A percentile compares a stretch with the other conserved stretches of the same genome.
Conservation (phyloP, 2,329 filamentous ascomycete genomes). For the Phaeophleospora eucalypticola region DNA sequence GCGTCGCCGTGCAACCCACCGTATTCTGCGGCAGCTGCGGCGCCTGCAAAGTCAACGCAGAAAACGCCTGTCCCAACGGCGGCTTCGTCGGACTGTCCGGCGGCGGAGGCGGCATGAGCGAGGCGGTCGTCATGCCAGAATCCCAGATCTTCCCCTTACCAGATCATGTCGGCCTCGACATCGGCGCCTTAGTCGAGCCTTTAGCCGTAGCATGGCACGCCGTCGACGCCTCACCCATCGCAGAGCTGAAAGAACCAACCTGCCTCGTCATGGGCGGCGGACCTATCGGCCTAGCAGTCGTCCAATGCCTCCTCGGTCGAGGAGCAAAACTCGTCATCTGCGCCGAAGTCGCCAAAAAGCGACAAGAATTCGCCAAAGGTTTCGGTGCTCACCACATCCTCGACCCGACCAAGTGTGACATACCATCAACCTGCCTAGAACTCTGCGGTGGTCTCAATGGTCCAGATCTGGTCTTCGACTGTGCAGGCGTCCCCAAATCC, state of each 20-base stretch:
- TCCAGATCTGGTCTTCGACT: slow-evolving; percentile 59
- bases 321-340: slow-evolving; percentile 55
- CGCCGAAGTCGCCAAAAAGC: slow-evolving; percentile 50
- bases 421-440: slow-evolving; percentile 44
- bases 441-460: slow-evolving; percentile 48
- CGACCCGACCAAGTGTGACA: slow-evolving; percentile 50
- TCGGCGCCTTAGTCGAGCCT: slow-evolving; percentile 60
- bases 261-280: slow-evolving; percentile 59
- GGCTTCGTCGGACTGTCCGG: slow-evolving; percentile 46
- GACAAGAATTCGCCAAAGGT: slow-evolving; percentile 49
- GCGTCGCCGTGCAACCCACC: slow-evolving; percentile 58
- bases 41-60: slow-evolving; percentile 50
- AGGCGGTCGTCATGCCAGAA: slow-evolving; percentile 50
- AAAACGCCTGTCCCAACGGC: slow-evolving; percentile 57
- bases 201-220: slow-evolving; percentile 63
- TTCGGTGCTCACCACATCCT: slow-evolving; percentile 56
- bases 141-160: slow-evolving; percentile 50
- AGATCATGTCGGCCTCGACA: slow-evolving; percentile 48
- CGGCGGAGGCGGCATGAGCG: slow-evolving; percentile 54
- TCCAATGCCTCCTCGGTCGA: slow-evolving; percentile 55
- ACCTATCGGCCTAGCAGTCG: slow-evolving; percentile 57
- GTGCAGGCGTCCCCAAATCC: slow-evolving; percentile 53
- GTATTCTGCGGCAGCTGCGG: slow-evolving; percentile 55
- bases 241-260: slow-evolving; percentile 38
- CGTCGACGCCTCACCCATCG: slow-evolving; percentile 48